These are phyloP conservation scores for Ogataea trehaloabstinens DNA, from an alignment of 805 yeast genomes.

Conservation along the genomic window DNA sequence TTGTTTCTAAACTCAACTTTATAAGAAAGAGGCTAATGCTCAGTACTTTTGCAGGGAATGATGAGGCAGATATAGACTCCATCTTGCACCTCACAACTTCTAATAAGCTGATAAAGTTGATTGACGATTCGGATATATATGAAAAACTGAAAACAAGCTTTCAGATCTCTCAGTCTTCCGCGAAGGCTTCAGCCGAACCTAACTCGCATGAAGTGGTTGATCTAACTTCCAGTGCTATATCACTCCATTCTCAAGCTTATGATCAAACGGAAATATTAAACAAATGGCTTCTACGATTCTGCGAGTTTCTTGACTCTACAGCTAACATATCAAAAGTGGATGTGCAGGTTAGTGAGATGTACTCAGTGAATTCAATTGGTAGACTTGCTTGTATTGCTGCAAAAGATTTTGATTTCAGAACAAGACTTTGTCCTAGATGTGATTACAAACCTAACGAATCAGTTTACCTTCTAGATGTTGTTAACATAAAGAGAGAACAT, in stretches of 20 bases:
- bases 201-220: conserved; percentile 10
- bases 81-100: conserved; percentile 13
- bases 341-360: conserved; percentile 20
- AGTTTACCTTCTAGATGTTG: conserved; percentile 12
- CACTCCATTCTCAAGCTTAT: neutral
- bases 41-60: conserved; percentile 3
- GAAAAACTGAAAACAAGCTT: conserved; percentile 4
- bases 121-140: conserved; percentile 9
- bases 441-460: conserved; percentile 21
- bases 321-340: conserved; percentile 1
- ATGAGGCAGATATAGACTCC: conserved; percentile 7
- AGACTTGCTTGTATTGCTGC: conserved; percentile 41
- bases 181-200: conserved; percentile 1
- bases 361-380: conserved; percentile 39
- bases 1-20: conserved; percentile 8
- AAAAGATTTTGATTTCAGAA: conserved; percentile 33
- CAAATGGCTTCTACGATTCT: conserved; percentile 12
- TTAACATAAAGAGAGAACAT: conserved; percentile 32
- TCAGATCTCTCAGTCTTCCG: conserved; percentile 1
- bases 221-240: conserved; percentile 12
- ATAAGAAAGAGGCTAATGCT: conserved; percentile 14
- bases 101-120: conserved; percentile 7
- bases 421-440: conserved; percentile 39
- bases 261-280: neutral
- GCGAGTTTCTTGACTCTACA: conserved; percentile 2